A percentile compares a stretch with the other conserved stretches of the same genome.
Evolutionary conservation across 768 basidiomycete species (phyloP).

Genomic region (Mrakia blollopis): DNA sequence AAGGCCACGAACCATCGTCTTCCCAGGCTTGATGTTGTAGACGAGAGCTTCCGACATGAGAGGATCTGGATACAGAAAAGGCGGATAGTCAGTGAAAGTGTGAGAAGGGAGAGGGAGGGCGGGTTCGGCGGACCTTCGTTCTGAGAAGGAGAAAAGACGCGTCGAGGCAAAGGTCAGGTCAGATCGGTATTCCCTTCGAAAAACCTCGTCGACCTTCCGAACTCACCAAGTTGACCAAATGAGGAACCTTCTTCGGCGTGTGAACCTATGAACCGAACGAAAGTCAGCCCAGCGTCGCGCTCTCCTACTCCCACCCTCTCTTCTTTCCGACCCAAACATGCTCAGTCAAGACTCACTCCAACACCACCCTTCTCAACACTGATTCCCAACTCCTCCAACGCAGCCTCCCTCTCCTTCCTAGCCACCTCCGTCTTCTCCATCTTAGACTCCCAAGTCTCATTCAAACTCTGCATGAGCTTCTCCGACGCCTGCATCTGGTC

Average conservation of each 20-base stretch:
- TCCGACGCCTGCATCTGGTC: constrained; percentile 74
- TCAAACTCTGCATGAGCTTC: constrained; percentile 86
- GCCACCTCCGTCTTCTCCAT: constrained; percentile 32
- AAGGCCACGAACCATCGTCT: constrained; percentile 51
- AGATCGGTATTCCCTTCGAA: background rate
- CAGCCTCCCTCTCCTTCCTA: constrained; percentile 91
- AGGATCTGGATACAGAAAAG: constrained; percentile 47
- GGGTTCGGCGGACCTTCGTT: constrained; percentile 51
- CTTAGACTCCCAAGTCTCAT: constrained; percentile 89
- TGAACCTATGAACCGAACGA: constrained; percentile 65
- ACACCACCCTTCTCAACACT: constrained; percentile 76
- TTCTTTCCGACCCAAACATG: background rate
- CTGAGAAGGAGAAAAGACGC: background rate
- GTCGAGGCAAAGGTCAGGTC: background rate
- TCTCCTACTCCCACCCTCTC: background rate
- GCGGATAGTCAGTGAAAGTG: background rate
- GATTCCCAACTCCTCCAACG: constrained; percentile 94
- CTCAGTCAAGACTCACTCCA: background rate
- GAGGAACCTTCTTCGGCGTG: constrained; percentile 96
- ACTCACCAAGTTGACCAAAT: constrained; percentile 57
- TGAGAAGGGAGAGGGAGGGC: background rate
- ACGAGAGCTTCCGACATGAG: constrained; percentile 39
- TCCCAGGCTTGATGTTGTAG: constrained; percentile 80
- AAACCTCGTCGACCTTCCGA: too few relatives aligned
- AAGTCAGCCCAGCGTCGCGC: background rate